Percentiles rank a stretch among this genome's conserved stretches.
These are phyloP conservation scores for Lecanoromycetidae sp. DNA, from an alignment of 2,329 filamentous ascomycete genomes.

Conservation along the genomic window DNA sequence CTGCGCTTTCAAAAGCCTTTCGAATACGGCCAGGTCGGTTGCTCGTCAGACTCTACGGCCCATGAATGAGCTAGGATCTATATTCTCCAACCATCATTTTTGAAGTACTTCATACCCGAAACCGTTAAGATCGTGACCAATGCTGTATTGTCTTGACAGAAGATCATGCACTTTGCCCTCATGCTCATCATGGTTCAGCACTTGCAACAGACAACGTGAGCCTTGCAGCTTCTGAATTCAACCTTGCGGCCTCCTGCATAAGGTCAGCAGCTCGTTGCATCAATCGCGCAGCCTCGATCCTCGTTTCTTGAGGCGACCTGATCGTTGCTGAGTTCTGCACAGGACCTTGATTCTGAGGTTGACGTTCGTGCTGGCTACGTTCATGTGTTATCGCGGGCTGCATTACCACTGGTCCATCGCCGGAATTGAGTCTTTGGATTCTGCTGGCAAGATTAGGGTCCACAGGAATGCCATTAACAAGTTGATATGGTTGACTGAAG, in stretches of 20 bases:
- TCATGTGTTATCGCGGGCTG: conserved; percentile 3
- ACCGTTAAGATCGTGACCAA: no score
- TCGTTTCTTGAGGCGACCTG: conserved; percentile 11
- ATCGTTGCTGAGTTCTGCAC: background rate
- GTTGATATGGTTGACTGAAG: background rate
- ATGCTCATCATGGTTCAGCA: background rate
- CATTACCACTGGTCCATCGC: conserved; percentile 1
- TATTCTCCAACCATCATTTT: background rate
- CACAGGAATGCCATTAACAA: background rate
- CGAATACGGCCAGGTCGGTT: no score
- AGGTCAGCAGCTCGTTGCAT: conserved; percentile 17
- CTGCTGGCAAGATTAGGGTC: conserved; percentile 4
- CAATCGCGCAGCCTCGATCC: conserved; percentile 14
- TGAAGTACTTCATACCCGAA: no score
- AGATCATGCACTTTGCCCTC: background rate
- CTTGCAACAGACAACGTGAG: conserved; percentile 13
- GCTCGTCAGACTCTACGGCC: no score
- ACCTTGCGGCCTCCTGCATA: conserved; percentile 16
- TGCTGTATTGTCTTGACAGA: no score
- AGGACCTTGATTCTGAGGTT: background rate
- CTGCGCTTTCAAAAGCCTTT: no score
- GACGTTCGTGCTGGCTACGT: background rate
- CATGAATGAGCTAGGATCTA: no score
- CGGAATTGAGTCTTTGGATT: conserved; percentile 6
- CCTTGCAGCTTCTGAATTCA: conserved; percentile 17